These are phyloP conservation scores for Crithidia expoeki DNA, from an alignment of 208 protist species.

Conservation along the genomic window DNA sequence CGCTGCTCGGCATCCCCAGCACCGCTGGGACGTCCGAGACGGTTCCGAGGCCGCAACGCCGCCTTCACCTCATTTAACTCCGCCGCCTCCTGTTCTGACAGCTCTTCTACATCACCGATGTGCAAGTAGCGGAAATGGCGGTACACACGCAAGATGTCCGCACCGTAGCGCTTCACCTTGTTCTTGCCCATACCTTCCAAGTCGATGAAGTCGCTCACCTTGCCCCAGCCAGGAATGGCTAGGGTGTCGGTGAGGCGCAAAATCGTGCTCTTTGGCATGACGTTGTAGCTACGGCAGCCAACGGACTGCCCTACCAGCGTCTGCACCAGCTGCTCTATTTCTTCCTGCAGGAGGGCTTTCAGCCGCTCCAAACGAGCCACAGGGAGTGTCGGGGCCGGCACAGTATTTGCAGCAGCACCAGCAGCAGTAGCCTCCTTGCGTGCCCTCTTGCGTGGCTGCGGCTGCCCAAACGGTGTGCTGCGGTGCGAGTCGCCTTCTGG, in stretches of 20 bases:
- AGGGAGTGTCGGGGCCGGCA: conserved; percentile 38
- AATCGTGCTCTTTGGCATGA: conserved; percentile 85
- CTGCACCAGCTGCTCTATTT: conserved; percentile 78
- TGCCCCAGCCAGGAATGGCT: conserved; percentile 63
- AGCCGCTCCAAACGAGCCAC: conserved; percentile 57
- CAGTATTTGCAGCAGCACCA: background rate
- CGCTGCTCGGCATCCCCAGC: conserved; percentile 19
- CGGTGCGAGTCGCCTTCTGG: background rate
- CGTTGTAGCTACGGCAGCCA: conserved; percentile 83
- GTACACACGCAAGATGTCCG: conserved; percentile 76
- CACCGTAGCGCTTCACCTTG: conserved; percentile 88
- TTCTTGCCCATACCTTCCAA: conserved; percentile 88
- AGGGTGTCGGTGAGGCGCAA: conserved; percentile 76
- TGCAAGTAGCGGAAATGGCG: conserved; percentile 75
- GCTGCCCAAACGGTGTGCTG: background rate
- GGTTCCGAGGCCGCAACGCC: conserved; percentile 45
- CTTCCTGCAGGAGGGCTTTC: conserved; percentile 47
- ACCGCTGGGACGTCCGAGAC: conserved; percentile 37
- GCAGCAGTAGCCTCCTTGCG: conserved; percentile 14
- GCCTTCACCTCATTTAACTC: conserved; percentile 59
- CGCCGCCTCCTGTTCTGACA: conserved; percentile 57
- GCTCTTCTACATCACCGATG: conserved; percentile 83
- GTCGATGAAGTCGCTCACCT: conserved; percentile 71
- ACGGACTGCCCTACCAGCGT: conserved; percentile 73
- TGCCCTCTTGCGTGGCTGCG: conserved; percentile 19